Base-by-base conservation (phyloP, 106 monocot species). In the Hemerocallis citrina region DNA sequence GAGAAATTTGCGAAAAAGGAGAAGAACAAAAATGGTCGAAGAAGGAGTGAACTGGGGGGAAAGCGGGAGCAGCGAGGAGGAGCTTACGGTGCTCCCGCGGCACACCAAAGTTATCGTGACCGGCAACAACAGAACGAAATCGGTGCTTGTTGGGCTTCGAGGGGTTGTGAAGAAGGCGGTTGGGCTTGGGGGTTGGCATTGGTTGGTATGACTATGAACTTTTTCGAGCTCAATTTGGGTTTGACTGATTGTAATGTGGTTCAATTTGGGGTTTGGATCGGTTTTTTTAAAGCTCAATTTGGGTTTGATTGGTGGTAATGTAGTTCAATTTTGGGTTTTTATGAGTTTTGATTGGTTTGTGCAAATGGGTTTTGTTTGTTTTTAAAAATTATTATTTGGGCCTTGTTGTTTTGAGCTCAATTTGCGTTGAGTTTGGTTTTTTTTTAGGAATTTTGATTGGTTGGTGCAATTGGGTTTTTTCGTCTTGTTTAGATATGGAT, bases 161-260 rank as follows among this genome's bases (percentile, higher is more conserved):
- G 84, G 84, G 19, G 84, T 84, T 3, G 84, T 84, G 46, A 83
- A 83, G 78, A 83, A 83, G 64, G 83, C 83, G 15, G 83, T 83
- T 34, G 83, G 83, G 1, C 83, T 83, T 22, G 83, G 82, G 1
- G 82, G 82, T 5, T 83, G 82, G 82, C 82, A 78, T 78, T 84
- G 84, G 84, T 75, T 79, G 75, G 79, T 84, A n/a, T n/a, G n/a
- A n/a, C n/a, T n/a, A n/a, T n/a, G n/a, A 69, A 69, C 27, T 66
- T 42, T 46, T 20, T 46, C n/a, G 46, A 46, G 21, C 21, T 46
- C 7, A 45, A 17, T 7, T 50, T 50, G 50, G n/a, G n/a, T n/a
- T 21, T 20, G 2, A 46, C 4, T 19, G 3, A 21, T 46, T 46
- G 46, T n/a, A 12, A 20, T 3, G 21, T 17, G 4, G n/a, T n/a